Evolutionary conservation across 441 rosid species (phyloP).

Genomic region (Syzygium syzygioides): DNA sequence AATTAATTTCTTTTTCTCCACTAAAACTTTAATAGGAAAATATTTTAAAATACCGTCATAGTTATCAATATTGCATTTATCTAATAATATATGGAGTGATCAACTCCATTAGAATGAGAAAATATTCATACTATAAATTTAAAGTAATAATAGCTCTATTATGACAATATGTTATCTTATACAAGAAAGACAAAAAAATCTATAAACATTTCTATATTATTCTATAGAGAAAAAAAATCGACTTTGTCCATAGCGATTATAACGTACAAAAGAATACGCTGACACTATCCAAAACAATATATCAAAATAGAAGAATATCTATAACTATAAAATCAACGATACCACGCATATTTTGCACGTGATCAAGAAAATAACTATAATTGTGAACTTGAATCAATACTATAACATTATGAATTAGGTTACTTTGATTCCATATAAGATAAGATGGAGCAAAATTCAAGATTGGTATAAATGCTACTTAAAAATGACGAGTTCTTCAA

Average conservation of each 20-base stretch:
- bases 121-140: too few relatives aligned
- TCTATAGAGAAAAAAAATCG: background rate
- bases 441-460: background rate
- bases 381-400: background rate
- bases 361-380: background rate
- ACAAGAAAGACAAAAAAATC: too few relatives aligned
- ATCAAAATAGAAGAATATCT: background rate
- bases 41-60: too few relatives aligned
- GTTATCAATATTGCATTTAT: too few relatives aligned
- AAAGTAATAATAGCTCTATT: too few relatives aligned
- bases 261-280: background rate
- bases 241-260: background rate
- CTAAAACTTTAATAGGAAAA: too few relatives aligned
- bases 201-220: too few relatives aligned
- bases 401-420: background rate
- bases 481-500: background rate
- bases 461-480: background rate
- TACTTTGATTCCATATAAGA: background rate
- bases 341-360: background rate
- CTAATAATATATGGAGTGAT: too few relatives aligned
- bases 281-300: background rate
- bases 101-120: too few relatives aligned
- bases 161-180: too few relatives aligned
- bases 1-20: too few relatives aligned
- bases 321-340: background rate